A percentile compares a stretch with the other conserved stretches of the same genome.
phyloP scores from a whole-genome alignment of 345 rosid species.

The Viola odorata region DNA sequence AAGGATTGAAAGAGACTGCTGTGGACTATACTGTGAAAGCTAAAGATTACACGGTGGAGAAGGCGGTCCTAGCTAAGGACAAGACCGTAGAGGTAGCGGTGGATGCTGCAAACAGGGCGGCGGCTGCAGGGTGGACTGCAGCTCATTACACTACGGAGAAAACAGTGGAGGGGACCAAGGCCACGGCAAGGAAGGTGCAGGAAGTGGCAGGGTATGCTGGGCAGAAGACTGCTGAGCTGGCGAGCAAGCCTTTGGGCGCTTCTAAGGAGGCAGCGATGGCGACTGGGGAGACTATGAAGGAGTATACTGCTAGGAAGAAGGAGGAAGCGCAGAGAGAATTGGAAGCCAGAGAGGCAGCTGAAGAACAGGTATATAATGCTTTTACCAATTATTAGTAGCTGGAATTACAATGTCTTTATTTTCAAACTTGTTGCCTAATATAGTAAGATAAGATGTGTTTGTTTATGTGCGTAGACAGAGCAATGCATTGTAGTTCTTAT shows the following conservation, averaged over 20 bases:
- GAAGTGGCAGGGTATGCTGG: conserved; percentile 45
- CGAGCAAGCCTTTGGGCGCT: conserved; percentile 49
- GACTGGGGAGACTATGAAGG: conserved; percentile 50
- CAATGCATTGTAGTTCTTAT: too few relatives aligned
- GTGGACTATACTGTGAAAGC: conserved; percentile 27
- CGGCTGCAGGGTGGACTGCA: conserved; percentile 60
- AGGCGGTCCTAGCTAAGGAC: conserved; percentile 43
- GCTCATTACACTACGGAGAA: conserved; percentile 58
- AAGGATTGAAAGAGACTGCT: neutral
- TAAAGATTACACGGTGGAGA: conserved; percentile 46
- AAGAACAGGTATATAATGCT: conserved; percentile 22
- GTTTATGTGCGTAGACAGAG: too few relatives aligned
- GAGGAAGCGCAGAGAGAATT: conserved; percentile 50
- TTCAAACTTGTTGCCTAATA: too few relatives aligned
- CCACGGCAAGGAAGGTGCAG: conserved; percentile 42
- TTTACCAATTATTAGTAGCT: too few relatives aligned
- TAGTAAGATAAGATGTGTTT: too few relatives aligned
- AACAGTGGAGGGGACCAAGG: conserved; percentile 54
- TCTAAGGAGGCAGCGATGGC: conserved; percentile 49
- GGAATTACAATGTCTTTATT: too few relatives aligned
- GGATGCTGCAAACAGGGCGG: conserved; percentile 51
- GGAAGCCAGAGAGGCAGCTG: conserved; percentile 25
- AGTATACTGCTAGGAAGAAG: conserved; percentile 64
- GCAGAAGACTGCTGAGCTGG: conserved; percentile 56
- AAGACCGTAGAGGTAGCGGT: conserved; percentile 39